Percentiles rank a stretch among this genome's conserved stretches.
Evolutionary conservation across 306 rosid species (phyloP).

Genomic region (Cucurbita moschata): DNA sequence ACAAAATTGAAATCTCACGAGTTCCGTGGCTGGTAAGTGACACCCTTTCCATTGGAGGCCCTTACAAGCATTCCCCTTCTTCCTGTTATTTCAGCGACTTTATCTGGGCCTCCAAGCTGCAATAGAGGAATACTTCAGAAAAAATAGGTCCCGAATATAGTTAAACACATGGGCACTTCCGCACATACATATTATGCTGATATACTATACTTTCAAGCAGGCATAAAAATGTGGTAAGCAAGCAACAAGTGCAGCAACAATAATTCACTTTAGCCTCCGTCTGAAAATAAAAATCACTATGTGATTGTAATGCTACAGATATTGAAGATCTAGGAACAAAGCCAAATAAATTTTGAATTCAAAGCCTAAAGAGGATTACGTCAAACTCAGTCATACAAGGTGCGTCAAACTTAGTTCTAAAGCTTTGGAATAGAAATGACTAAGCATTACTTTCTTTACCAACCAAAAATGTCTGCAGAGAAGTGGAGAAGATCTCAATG

Average conservation of each 20-base stretch:
- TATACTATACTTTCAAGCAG: neutral
- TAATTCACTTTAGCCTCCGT: neutral
- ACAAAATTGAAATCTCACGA: slow-evolving; percentile 46
- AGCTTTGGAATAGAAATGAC: neutral
- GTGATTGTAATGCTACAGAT: neutral
- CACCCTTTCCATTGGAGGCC: slow-evolving; percentile 86
- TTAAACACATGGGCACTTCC: neutral
- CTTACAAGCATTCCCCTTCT: slow-evolving; percentile 99
- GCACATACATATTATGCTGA: neutral
- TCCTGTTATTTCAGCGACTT: slow-evolving; percentile 94
- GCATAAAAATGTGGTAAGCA: neutral
- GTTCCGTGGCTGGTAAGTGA: slow-evolving; percentile 90
- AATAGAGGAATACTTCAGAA: slow-evolving; percentile 5
- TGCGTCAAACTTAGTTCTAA: neutral
- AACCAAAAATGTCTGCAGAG: neutral
- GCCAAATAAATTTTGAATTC: neutral
- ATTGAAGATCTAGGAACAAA: neutral
- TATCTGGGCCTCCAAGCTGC: slow-evolving; percentile 98
- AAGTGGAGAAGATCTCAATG: neutral
- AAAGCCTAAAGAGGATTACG: neutral
- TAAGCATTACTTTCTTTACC: neutral
- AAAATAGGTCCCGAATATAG: neutral
- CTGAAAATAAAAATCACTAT: neutral
- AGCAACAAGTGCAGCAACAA: neutral
- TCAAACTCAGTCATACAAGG: neutral